phyloP scores from a whole-genome alignment of 2,329 filamentous ascomycete species.

The Fusarium compactum region DNA sequence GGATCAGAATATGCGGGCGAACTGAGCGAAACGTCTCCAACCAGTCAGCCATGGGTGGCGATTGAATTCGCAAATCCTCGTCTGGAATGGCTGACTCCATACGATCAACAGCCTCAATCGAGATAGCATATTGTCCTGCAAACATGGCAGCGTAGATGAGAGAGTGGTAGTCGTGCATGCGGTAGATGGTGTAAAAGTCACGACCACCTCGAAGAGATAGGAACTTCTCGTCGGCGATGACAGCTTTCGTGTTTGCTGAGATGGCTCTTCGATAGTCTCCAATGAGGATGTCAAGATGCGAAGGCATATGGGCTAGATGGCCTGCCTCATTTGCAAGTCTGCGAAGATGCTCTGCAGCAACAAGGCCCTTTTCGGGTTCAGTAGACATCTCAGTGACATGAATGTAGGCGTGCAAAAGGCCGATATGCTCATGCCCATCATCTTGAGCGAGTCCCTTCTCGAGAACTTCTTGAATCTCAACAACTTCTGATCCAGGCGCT shows the following conservation, averaged over 20 bases:
- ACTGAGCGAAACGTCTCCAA: constrained; percentile 75
- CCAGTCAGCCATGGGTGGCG: constrained; percentile 81
- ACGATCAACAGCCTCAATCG: constrained; percentile 67
- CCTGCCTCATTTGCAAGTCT: constrained; percentile 75
- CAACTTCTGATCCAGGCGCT: constrained; percentile 49
- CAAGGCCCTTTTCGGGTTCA: constrained; percentile 69
- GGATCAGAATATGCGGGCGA: constrained; percentile 74
- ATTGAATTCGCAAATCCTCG: constrained; percentile 57
- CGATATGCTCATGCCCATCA: constrained; percentile 68
- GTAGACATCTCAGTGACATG: constrained; percentile 82
- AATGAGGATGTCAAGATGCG: constrained; percentile 77
- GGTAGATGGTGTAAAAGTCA: constrained; percentile 80
- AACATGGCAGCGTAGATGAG: constrained; percentile 82
- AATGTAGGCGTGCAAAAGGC: constrained; percentile 80
- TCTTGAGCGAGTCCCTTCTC: constrained; percentile 62
- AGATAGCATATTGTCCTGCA: constrained; percentile 70
- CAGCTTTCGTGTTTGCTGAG: constrained; percentile 69
- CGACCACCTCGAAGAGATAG: constrained; percentile 65
- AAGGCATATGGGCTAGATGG: constrained; percentile 79
- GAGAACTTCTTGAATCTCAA: constrained; percentile 52
- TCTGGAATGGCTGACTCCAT: constrained; percentile 73
- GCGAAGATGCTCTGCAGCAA: constrained; percentile 70
- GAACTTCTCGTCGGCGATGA: constrained; percentile 74
- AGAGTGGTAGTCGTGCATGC: constrained; percentile 78
- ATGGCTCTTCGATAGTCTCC: constrained; percentile 77